Base-by-base conservation (phyloP, 805 yeast species). In the Nakazawaea pomicola region DNA sequence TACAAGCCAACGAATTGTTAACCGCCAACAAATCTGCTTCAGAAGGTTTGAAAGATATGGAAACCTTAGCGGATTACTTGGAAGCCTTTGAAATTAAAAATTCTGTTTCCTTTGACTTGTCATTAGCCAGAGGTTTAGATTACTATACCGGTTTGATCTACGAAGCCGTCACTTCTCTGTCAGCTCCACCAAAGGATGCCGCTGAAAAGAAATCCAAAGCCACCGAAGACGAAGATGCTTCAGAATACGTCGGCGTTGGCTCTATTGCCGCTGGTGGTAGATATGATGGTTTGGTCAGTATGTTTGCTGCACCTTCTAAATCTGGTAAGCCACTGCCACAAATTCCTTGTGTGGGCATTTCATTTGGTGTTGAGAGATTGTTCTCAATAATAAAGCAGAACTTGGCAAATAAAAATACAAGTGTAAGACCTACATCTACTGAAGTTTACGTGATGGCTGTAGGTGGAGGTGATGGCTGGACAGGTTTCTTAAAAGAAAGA, bases 201-300 rank as follows among this genome's bases (percentile, higher is more conserved):
- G 70, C 68, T 28, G 89, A 77, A 60, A 68, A 80, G 61, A 82
- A 78, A 59, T 69, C 63, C 15, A 65, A 65, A 52, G 56, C 59
- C 16, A 56, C 58, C 36, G 85, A 74, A 14, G 91, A 76, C 39
- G 96, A 88, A 50, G 97, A 93, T 62, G 96, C 96, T 43, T 85
- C 95, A 40, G 97, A 87, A 49, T 88, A 85, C 53, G 98, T 93
- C 41, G 99, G 99, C 53, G 96, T 91, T 32, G 99, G 99, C 27
- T 93, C 99, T 5, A 89, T 93, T 56, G 96, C 96, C 38, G 99
- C 96, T 37, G 99, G 99, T 67, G 99, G 99, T 49, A 86, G 99
- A 64, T 93, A 93, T 64, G 99, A 93, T 63, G 83, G 84, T 55
- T 76, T 93, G 46, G 98, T 93, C 29, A 96, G 96, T 52, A 93